A percentile compares a stretch with the other conserved stretches of the same genome.
These are phyloP conservation scores for Flaveria floridana DNA, from an alignment of 140 eudicot genomes.

Conservation along the genomic window DNA sequence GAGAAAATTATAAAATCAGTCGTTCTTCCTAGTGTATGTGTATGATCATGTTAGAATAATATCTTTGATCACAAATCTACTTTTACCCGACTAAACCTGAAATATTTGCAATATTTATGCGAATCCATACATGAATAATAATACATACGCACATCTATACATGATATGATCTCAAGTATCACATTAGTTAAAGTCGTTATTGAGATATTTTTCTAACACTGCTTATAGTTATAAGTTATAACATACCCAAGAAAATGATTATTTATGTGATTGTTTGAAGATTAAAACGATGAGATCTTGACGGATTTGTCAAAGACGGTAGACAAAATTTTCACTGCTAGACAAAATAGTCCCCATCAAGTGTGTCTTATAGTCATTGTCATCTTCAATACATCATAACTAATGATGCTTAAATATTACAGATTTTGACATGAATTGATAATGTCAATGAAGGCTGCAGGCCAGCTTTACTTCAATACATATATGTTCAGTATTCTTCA, in stretches of 20 bases:
- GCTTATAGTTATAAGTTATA: not conserved
- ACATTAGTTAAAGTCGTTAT: not conserved
- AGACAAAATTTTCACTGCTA: not conserved
- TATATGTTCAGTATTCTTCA: not conserved
- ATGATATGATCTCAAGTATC: not conserved
- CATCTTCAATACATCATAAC: not conserved
- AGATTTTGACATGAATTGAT: not conserved
- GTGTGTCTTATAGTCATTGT: constrained; percentile 3
- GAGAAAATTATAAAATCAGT: not conserved
- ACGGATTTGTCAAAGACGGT: not conserved
- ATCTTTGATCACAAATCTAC: not conserved
- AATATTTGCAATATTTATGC: not conserved
- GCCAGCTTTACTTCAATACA: not conserved
- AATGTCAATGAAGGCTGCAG: constrained; percentile 11
- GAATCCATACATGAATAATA: not conserved
- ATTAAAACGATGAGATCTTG: not conserved
- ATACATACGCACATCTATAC: not conserved
- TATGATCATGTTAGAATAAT: too few species aligned
- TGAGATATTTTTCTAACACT: too few species aligned
- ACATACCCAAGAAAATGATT: not conserved
- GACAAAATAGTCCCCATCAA: not conserved
- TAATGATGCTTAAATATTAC: not conserved
- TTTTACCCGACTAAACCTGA: not conserved
- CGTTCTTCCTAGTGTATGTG: too few species aligned
- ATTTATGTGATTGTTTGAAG: too few species aligned